Conservation (phyloP, 2,329 filamentous ascomycete species). For the Pestalotiopsis fici region DNA sequence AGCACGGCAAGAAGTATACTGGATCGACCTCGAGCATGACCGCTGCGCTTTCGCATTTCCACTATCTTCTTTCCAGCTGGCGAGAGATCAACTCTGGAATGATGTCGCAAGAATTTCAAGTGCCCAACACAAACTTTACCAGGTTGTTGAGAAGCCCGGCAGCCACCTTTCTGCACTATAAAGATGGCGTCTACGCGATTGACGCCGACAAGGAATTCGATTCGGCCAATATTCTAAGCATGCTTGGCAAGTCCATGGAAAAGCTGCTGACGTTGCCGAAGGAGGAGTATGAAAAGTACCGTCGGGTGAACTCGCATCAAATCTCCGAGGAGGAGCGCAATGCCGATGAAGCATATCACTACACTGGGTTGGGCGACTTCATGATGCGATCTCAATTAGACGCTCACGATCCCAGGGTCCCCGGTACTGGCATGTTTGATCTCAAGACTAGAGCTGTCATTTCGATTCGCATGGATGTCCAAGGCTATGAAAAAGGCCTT, state of each 20-base stretch:
- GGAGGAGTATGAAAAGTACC: slow-evolving; percentile 83
- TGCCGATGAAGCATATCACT: slow-evolving; percentile 81
- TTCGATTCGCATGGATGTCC: slow-evolving; percentile 84
- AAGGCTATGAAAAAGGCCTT: slow-evolving; percentile 69
- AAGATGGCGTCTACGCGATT: slow-evolving; percentile 87
- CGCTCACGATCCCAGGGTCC: slow-evolving; percentile 81
- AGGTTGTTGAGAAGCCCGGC: slow-evolving; percentile 70
- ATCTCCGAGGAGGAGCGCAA: slow-evolving; percentile 72
- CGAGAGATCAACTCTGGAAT: slow-evolving; percentile 67
- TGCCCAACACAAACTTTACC: slow-evolving; percentile 69
- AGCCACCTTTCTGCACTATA: slow-evolving; percentile 79
- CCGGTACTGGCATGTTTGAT: slow-evolving; percentile 93
- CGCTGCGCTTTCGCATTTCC: slow-evolving; percentile 81
- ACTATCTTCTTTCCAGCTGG: slow-evolving; percentile 87
- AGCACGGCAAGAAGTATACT: slow-evolving; percentile 76
- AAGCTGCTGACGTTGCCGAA: slow-evolving; percentile 85
- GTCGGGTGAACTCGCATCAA: slow-evolving; percentile 66
- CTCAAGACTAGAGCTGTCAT: slow-evolving; percentile 93
- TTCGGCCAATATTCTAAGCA: slow-evolving; percentile 80
- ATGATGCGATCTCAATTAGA: slow-evolving; percentile 95
- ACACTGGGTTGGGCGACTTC: slow-evolving; percentile 82
- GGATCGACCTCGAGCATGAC: slow-evolving; percentile 99
- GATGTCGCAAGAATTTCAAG: slow-evolving; percentile 68
- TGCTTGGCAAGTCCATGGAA: slow-evolving; percentile 95
- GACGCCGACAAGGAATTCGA: slow-evolving; percentile 95